Conservation (phyloP, 257 asterid genomes). For the Nicotiana paniculata region DNA sequence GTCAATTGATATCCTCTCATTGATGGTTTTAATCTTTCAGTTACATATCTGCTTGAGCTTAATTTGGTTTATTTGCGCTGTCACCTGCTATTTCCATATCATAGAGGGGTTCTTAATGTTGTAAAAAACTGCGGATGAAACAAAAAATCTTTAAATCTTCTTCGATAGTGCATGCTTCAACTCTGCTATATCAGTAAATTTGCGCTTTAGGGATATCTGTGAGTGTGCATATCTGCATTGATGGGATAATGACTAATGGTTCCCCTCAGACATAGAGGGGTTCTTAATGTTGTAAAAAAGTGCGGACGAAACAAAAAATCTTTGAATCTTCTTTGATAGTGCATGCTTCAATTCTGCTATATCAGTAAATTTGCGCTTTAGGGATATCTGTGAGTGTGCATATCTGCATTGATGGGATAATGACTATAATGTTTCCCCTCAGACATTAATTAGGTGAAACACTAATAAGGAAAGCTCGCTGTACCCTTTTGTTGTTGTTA, state of each 20-base stretch:
- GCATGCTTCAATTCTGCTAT: background rate
- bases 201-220: background rate
- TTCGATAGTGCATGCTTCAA: background rate
- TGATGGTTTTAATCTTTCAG: slow-evolving; percentile 4
- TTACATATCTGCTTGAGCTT: background rate
- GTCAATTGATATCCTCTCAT: slow-evolving; percentile 76
- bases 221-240: background rate
- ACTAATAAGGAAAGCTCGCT: no score
- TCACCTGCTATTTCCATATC: background rate
- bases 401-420: background rate
- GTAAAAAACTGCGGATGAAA: background rate
- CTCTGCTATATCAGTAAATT: background rate
- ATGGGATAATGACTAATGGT: background rate
- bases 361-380: background rate
- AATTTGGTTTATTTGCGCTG: background rate
- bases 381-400: background rate
- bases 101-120: background rate
- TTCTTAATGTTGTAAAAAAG: background rate
- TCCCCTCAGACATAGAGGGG: background rate
- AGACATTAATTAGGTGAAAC: background rate
- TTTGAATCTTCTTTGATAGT: background rate
- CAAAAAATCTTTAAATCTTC: background rate
- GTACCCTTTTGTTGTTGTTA: no score
- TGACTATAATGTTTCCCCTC: background rate
- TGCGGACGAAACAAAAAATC: background rate